Evolutionary conservation across 306 rosid genomes (phyloP).

Genomic region (Parietaria judaica): DNA sequence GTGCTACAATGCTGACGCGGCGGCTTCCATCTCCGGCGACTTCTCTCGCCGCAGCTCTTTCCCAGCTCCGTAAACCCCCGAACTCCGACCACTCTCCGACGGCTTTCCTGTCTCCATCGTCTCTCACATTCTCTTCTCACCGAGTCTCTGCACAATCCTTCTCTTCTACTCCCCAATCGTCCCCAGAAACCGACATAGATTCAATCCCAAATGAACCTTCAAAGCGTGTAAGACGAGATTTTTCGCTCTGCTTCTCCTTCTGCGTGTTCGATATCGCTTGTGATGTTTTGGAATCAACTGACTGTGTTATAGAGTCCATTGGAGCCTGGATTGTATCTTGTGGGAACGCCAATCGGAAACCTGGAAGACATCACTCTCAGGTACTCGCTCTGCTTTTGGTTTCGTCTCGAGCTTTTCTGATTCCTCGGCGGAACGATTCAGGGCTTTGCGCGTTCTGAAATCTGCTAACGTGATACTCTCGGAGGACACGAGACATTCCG

Average conservation of each 20-base stretch:
- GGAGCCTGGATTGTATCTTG: conserved; percentile 75
- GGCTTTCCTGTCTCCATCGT: conserved; percentile 13
- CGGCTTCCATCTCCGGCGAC: conserved; percentile 46
- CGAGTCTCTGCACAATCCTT: conserved; percentile 17
- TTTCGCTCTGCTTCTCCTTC: not conserved
- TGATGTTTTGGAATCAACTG: not conserved
- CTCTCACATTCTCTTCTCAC: conserved; percentile 17
- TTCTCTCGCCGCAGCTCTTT: conserved; percentile 24
- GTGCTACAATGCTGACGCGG: conserved; percentile 40
- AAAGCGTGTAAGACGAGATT: conserved; percentile 41
- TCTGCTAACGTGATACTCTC: conserved; percentile 80
- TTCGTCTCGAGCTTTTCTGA: not conserved
- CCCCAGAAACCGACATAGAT: conserved; percentile 12
- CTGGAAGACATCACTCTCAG: conserved; percentile 74
- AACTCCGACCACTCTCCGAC: conserved; percentile 9
- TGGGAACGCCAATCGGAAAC: conserved; percentile 86
- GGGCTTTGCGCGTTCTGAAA: conserved; percentile 72
- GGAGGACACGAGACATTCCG: conserved; percentile 91
- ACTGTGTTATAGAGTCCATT: conserved; percentile 39
- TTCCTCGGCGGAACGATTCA: conserved; percentile 10
- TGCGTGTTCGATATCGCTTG: not conserved
- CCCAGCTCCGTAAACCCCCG: conserved; percentile 21
- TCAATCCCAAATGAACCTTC: conserved; percentile 30
- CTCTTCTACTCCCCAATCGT: conserved; percentile 27
- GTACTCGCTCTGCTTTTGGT: conserved; percentile 18